Base-by-base conservation (phyloP, 805 yeast species). In the Metschnikowia kunwiensis region DNA sequence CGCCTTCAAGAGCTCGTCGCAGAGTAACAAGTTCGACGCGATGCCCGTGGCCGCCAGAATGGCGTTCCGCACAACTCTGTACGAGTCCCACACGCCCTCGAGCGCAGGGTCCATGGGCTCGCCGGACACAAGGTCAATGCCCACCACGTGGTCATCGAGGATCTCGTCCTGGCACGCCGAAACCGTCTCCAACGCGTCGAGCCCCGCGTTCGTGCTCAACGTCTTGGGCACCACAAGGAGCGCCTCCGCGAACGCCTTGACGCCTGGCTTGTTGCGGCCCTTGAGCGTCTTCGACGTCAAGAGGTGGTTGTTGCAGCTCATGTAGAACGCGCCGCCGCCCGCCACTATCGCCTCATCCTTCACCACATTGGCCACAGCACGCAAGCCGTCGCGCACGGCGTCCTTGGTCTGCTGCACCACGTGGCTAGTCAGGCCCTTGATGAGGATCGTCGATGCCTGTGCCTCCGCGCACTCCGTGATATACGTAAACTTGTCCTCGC, bases 51-150 rank as follows among this genome's bases (percentile, higher is more conserved):
- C 96, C 30, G 95, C 81, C 33, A 88, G 79, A 36, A 93, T 71
- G 7, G 96, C 95, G 60, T 93, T 93, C 68, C 98, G 80, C 42
- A 93, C 68, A 25, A 93, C 98, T 49, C 98, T 74, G 69, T 77
- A 93, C 17, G 95, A 85, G 64, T 93, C 99, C 95, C 96, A 93
- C 40, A 93, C 78, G 43, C 98, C 98, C 57, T 86, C 96, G 36
- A 85, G 75, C 6, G 86, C 75, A 32, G 98, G 97, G 57, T 91
- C 97, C 77, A 91, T 81, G 32, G 97, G 93, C 58, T 89, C 96
- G 25, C 99, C 99, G 8, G 91, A 75, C 43, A 77, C 78, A 48
- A 93, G 74, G 60, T 93, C 96, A 36, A 93, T 80, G 39, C 98
- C 99, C 28, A 89, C 95, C 21, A 78, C 76, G 53, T 84, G 79